These are phyloP conservation scores for Drosera spatulata DNA, from an alignment of 179 eudicot species.

Conservation along the genomic window DNA sequence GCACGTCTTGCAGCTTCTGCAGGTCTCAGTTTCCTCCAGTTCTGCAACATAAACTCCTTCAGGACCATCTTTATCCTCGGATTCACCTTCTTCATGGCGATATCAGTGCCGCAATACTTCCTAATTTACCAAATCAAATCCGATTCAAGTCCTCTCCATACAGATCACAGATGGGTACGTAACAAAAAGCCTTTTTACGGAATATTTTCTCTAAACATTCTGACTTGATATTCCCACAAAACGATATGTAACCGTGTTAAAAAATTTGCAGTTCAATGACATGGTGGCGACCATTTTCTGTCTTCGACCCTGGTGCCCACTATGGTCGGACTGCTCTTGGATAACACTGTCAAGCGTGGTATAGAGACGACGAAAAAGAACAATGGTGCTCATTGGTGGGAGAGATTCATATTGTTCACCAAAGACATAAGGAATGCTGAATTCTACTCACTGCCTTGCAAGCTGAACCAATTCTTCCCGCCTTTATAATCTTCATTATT, in stretches of 20 bases:
- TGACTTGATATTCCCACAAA: too few relatives aligned
- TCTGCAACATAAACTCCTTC: slow-evolving; percentile 70
- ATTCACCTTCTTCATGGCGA: slow-evolving; percentile 49
- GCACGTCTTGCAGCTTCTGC: slow-evolving; percentile 46
- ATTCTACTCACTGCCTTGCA: slow-evolving; percentile 56
- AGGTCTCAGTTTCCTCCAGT: slow-evolving; percentile 62
- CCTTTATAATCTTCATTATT: slow-evolving; percentile 18
- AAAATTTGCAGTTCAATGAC: slow-evolving; percentile 43
- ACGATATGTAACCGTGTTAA: too few relatives aligned
- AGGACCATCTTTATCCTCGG: slow-evolving; percentile 59
- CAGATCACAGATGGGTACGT: slow-evolving; percentile 45
- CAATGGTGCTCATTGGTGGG: slow-evolving; percentile 71
- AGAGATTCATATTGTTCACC: slow-evolving; percentile 36
- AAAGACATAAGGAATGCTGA: slow-evolving; percentile 66
- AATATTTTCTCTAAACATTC: too few relatives aligned
- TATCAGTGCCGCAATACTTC: slow-evolving; percentile 58
- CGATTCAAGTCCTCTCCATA: slow-evolving; percentile 24
- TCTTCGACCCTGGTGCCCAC: slow-evolving; percentile 54
- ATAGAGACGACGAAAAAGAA: slow-evolving; percentile 34
- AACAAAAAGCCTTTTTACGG: too few relatives aligned
- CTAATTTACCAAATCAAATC: slow-evolving; percentile 23
- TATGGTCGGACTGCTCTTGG: slow-evolving; percentile 34
- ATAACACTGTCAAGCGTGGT: slow-evolving; percentile 34
- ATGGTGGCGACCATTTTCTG: slow-evolving; percentile 27
- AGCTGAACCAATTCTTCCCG: slow-evolving; percentile 55